Base-by-base conservation (phyloP, 352 stramenopile genomes). In the Phytopythium sindhum region DNA sequence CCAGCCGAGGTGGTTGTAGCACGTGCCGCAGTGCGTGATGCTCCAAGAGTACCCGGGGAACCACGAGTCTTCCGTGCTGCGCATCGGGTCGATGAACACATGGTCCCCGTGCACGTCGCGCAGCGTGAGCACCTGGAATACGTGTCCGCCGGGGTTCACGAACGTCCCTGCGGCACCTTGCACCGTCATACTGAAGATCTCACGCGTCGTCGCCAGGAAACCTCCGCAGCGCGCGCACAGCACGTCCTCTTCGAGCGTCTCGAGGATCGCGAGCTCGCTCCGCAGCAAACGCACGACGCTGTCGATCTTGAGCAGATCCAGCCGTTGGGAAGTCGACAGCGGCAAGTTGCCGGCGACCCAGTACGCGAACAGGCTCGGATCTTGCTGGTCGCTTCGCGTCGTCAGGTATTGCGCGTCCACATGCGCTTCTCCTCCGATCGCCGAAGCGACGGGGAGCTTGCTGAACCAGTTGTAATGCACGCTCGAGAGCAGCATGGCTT, bases 51-150 rank as follows among this genome's bases (percentile, higher is more conserved):
- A 95, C 5, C 84, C 83, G 1, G 79, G 68, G 61, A 94, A 95
- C 87, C 87, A 95, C 45, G 80, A 89, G 63, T 93, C 85, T 39
- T 90, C 56, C 0, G 77, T 84, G 52, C 75, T 89, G 2, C 66
- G 77, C 17, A 47, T 50, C n/a, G 69, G 65, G 57, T 86, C 73
- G 12, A 87, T 67, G 41, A 84, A 72, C 17, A 90, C 67, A 35
- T 74, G 67, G 26, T 74, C 70, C 10, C 51, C 62, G 24, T 84
- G 51, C 5, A 95, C 77, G 2, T 80, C 66, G 2, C 77, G 72
- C 54, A 95, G 66, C 44, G 87, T 94, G 65, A 95, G 75, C 35
- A 94, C 78, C 72, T 95, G 87, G 59, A 88, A 89, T 6, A 94
- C 86, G 51, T 82, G 76, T 12, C 87, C 87, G 2, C 76, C 72